Conservation (phyloP, 2,329 filamentous ascomycete genomes). For the Trichoderma asperellum region DNA sequence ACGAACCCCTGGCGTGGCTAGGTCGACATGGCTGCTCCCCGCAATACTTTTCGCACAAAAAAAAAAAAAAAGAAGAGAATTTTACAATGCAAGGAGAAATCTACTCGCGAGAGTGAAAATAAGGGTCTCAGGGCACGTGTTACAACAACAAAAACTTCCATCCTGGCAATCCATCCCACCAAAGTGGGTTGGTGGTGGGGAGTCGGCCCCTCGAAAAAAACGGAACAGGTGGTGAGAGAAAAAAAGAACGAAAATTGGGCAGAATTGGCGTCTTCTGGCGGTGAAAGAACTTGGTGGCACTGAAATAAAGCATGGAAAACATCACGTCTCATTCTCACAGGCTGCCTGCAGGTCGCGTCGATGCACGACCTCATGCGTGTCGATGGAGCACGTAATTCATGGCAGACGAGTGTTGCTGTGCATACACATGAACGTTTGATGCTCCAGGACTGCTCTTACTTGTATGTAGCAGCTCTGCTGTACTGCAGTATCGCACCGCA, state of each 20-base stretch:
- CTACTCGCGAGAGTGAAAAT: not conserved
- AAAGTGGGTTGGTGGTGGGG: not conserved
- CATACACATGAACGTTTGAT: slow-evolving; percentile 1
- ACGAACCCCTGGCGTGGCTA: not conserved
- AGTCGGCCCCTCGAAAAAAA: not conserved
- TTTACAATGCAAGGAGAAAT: not conserved
- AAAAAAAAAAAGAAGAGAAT: too few relatives aligned
- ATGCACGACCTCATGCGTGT: slow-evolving; percentile 10
- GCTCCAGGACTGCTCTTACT: not conserved
- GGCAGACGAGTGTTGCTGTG: not conserved
- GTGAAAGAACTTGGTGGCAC: not conserved
- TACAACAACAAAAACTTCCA: not conserved
- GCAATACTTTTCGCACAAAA: not conserved
- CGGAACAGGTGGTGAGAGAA: not conserved
- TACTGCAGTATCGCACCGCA: too few relatives aligned
- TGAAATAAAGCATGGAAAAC: not conserved
- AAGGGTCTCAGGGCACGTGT: slow-evolving; percentile 6
- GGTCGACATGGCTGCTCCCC: not conserved
- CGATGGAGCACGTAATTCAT: slow-evolving; percentile 22
- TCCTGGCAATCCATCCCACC: slow-evolving; percentile 13
- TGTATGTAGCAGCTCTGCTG: not conserved
- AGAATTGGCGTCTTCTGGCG: slow-evolving; percentile 21
- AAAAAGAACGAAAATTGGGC: not conserved
- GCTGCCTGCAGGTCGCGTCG: slow-evolving; percentile 1
- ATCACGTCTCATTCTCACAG: slow-evolving; percentile 2